Evolutionary conservation across 1,284 basidiomycete genomes (phyloP).

Genomic region (Takashimella koratensis): DNA sequence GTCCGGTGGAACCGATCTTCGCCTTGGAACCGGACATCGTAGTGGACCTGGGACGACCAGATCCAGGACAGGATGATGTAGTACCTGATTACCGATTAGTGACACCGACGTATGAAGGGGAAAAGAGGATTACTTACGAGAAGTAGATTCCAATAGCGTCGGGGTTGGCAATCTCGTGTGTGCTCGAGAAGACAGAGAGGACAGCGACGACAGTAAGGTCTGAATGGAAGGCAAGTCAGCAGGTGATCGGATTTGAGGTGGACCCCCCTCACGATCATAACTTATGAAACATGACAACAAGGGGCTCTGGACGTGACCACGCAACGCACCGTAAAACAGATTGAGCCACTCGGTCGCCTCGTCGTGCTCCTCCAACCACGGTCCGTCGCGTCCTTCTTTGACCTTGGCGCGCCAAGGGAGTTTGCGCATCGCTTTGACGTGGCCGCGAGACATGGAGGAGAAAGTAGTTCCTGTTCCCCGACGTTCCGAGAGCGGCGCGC

Average conservation of each 20-base stretch:
- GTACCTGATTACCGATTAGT: constrained; percentile 8
- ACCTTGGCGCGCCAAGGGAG: too few species aligned
- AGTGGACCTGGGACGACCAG: constrained; percentile 34
- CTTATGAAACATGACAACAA: too few species aligned
- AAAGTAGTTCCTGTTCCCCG: too few species aligned
- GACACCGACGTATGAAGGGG: background rate
- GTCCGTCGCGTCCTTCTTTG: too few species aligned
- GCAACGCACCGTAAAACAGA: constrained; percentile 30
- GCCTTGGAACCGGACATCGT: constrained; percentile 31
- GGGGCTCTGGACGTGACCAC: too few species aligned
- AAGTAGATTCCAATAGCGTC: constrained; percentile 24
- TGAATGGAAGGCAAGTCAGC: background rate
- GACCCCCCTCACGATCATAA: background rate
- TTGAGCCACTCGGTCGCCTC: constrained; percentile 25
- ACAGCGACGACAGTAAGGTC: constrained; percentile 36
- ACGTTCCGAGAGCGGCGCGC: too few species aligned
- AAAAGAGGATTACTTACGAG: constrained; percentile 9
- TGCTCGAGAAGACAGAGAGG: constrained; percentile 25
- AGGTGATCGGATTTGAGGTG: too few species aligned
- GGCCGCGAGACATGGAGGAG: too few species aligned
- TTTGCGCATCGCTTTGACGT: too few species aligned
- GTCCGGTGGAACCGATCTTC: constrained; percentile 31
- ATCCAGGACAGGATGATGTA: constrained; percentile 27
- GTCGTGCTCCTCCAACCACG: constrained; percentile 23
- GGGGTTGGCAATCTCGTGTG: constrained; percentile 23